Evolutionary conservation across 306 rosid genomes (phyloP), one percentile per base, ranked within the genome.

Genomic region (Echinosophora koreensis): DNA sequence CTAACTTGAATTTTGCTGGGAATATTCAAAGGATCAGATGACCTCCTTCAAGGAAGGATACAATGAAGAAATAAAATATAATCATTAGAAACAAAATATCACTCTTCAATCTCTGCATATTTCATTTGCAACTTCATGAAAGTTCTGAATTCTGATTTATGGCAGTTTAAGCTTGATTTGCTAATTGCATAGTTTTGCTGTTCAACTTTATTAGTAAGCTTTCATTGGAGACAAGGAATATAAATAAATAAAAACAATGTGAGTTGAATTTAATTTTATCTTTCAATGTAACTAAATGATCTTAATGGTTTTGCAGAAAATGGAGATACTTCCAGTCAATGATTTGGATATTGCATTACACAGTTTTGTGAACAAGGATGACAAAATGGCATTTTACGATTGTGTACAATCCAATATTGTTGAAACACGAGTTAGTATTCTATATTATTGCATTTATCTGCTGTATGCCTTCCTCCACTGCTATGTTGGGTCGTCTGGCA

Each of bases 291-390:
- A 75, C 73, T 83, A 35, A 49, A 57, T 34, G 22, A 22, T 22
- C 37, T 13, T 69, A 9, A 28, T 79, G 75, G 37, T 77, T 80
- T 58, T 82, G 80, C 93, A 95, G 98, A 95, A 95, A 92, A 95
- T 92, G 97, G 98, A 95, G 92, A 90, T 95, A 83, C 92, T 95
- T 81, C 97, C 98, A 2, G 97, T 95, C 86, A 90, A 92, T 79
- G 97, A 95, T 84, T 82, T 95, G 93, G 97, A 88, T 65, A 85
- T 92, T 86, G 98, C 98, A 38, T 84, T 95, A 68, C 98, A 92
- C 75, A 77, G 88, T 86, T 92, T 92, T 82, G 98, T 92, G 74
- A 92, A 85, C 84, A 90, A 95, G 88, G 98, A 95, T 82, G 97
- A 95, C 44, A 95, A 89, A 86, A 84, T 76, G 90, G 97, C 98